Base-by-base conservation (phyloP, 108 stramenopile genomes). In the Hondaea fermentalgiana region DNA sequence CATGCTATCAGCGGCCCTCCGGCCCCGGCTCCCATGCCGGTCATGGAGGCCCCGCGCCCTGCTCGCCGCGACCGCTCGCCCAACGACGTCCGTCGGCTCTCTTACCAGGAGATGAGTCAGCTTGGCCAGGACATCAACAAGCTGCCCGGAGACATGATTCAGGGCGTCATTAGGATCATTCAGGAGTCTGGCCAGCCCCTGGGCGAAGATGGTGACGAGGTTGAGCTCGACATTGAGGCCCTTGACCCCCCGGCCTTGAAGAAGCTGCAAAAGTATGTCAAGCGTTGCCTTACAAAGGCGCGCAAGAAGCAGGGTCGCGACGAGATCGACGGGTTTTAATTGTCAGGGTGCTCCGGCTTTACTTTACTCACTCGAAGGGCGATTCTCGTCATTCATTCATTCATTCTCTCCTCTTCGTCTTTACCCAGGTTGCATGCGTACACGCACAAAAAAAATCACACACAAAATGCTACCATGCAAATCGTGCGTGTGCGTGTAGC, bases 71-170 rank as follows among this genome's bases (percentile, higher is more conserved):
- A 69, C 14, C 64, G 64, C 64, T 69, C 64, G 8, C 17, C 25
- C 10, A 69, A 69, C 64, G 64, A 69, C 42, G 64, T 69, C 8
- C 64, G 64, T 12, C 8, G 64, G 42, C 64, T 69, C 64, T 53
- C 49, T 6, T 83, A 83, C 76, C 76, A 83, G 51, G 76, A 83
- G 49, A 83, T 53, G 76, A 43, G 76, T 3, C 76, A 83, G 23
- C 76, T 83, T 12, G 76, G 76, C 28, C 76, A 83, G 76, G 76
- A 83, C 3, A 83, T 83, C 51, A 83, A 83, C 76, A 83, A 83
- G 3, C 1, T 83, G n/a, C 76, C 76, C 19, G 76, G 76, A 12
- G 76, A 83, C 3, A 83, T 83, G 76, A 83, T 83, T 35, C 49
- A 83, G 51, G 76, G 76, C 51, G 76, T 83, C n/a, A 83, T 83